Base-by-base conservation (phyloP, 2,329 filamentous ascomycete species). In the Pleomassaria siparia region DNA sequence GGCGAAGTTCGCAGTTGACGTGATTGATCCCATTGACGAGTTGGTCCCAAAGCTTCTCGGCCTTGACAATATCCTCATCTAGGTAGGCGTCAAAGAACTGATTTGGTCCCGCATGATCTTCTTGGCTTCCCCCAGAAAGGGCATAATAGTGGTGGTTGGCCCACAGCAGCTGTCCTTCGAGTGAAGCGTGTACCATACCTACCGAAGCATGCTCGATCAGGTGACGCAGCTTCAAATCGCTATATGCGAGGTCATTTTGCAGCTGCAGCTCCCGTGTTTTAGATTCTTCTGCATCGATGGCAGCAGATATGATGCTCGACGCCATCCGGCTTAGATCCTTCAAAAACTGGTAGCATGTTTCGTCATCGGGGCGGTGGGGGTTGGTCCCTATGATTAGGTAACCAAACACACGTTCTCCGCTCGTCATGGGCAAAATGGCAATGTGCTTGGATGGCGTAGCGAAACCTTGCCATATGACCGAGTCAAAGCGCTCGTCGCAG, bases 361-460 rank as follows among this genome's bases (percentile, higher is more conserved):
- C 48, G 35, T 72, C 69, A 37, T 64, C 63, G 1, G 60, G 60
- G 13, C 69, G 60, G 22, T 58, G 66, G 1, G 68, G 70, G 39
- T 72, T 72, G 1, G 68, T 63, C 0, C 69, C 71, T 4, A 67
- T 49, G 13, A 73, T 37, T 2, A 70, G 51, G 43, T 64, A 67
- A 30, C 64, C 64, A 35, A 62, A 61, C 3, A 64, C 42, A 18
- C 51, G 57, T 4, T 49, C 39, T 3, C 53, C 60, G 20, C 49
- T 60, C 26, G 52, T 53, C 35, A 68, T 55, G 29, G 66, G 63
- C 13, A 63, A 13, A 7, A 70, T 56, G 32, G 54, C 59, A 13
- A 67, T 58, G 25, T 59, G 53, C 36, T 58, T 54, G 1, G 63
- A 55, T 2, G 61, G 62, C 10, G 44, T 49, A 5, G 58, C 54